phyloP scores from a whole-genome alignment of 176 grass and related monocot genomes.

The Phoenix roebelenii region DNA sequence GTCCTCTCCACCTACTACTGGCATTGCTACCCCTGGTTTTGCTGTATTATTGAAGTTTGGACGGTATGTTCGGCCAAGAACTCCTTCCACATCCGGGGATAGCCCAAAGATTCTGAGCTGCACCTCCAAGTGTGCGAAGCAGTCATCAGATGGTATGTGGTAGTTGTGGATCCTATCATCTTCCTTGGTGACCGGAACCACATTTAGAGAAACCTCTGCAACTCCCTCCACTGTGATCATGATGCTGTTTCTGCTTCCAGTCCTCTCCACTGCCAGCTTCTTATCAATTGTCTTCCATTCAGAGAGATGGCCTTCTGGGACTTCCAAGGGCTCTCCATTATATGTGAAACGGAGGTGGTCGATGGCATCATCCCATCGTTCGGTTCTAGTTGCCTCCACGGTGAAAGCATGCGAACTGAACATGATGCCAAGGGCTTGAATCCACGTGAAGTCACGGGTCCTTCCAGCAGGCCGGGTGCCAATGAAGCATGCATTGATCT shows the following conservation, averaged over 20 bases:
- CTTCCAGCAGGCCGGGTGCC: conserved; percentile 24
- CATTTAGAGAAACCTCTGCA: conserved; percentile 17
- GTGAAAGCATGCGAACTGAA: conserved; percentile 19
- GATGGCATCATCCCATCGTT: conserved; percentile 14
- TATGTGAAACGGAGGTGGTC: conserved; percentile 26
- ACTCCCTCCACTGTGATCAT: conserved; percentile 11
- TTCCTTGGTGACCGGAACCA: conserved; percentile 31
- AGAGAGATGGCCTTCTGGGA: conserved; percentile 24
- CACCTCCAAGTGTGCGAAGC: conserved; percentile 30
- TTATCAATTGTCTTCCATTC: conserved; percentile 22
- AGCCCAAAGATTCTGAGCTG: conserved; percentile 18
- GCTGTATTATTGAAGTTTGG: conserved; percentile 18
- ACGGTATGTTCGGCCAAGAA: conserved; percentile 27
- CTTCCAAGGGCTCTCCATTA: conserved; percentile 19
- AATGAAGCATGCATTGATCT: conserved; percentile 38
- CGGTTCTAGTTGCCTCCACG: conserved; percentile 5
- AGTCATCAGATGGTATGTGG: conserved; percentile 19
- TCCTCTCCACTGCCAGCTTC: conserved; percentile 27
- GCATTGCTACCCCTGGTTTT: conserved; percentile 27
- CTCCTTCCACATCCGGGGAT: conserved; percentile 20
- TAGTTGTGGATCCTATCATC: conserved; percentile 27
- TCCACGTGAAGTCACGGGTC: conserved; percentile 39
- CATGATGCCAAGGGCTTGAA: conserved; percentile 35
- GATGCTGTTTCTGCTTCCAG: conserved; percentile 21
- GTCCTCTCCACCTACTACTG: conserved; percentile 31